A percentile compares a stretch with the other conserved stretches of the same genome.
Evolutionary conservation across 2,329 filamentous ascomycete species (phyloP).

Genomic region (Nectriaceae sp.): DNA sequence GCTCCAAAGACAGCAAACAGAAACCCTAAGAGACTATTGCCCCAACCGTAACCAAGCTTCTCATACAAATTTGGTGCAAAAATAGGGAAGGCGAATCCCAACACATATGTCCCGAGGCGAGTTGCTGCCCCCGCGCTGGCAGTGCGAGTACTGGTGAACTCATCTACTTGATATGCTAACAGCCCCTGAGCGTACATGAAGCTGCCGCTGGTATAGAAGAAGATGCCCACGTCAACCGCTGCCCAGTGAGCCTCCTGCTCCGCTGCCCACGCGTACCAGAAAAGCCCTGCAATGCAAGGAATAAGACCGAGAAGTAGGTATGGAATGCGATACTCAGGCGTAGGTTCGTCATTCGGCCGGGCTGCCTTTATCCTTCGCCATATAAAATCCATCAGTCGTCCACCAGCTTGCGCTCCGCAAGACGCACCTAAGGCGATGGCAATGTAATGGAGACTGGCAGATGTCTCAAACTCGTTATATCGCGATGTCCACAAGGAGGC

Average conservation of each 20-base stretch:
- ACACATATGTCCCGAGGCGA: constrained; percentile 52
- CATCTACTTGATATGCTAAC: constrained; percentile 58
- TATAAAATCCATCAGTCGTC: constrained; percentile 39
- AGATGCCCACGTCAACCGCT: constrained; percentile 58
- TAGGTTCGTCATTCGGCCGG: constrained; percentile 5
- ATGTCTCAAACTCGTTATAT: constrained; percentile 47
- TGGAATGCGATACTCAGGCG: constrained; percentile 51
- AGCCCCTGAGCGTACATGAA: constrained; percentile 55
- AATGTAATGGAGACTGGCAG: constrained; percentile 52
- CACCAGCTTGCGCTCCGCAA: constrained; percentile 38
- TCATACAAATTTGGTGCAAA: constrained; percentile 44
- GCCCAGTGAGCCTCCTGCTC: constrained; percentile 55
- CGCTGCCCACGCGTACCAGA: constrained; percentile 48
- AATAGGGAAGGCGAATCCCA: constrained; percentile 58
- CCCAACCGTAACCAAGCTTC: constrained; percentile 47
- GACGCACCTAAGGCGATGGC: constrained; percentile 47
- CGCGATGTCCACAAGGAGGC: constrained; percentile 47
- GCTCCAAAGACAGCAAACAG: constrained; percentile 25
- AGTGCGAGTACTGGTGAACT: constrained; percentile 34
- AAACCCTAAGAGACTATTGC: constrained; percentile 41
- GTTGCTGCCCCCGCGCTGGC: constrained; percentile 50
- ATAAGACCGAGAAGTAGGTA: constrained; percentile 55
- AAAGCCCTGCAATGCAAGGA: constrained; percentile 37
- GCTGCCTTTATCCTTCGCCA: constrained; percentile 27
- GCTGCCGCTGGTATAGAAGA: constrained; percentile 54